Percentiles rank a stretch among this genome's conserved stretches.
Evolutionary conservation across 2,329 filamentous ascomycete species (phyloP).

Genomic region (Mollisia scopiformis): DNA sequence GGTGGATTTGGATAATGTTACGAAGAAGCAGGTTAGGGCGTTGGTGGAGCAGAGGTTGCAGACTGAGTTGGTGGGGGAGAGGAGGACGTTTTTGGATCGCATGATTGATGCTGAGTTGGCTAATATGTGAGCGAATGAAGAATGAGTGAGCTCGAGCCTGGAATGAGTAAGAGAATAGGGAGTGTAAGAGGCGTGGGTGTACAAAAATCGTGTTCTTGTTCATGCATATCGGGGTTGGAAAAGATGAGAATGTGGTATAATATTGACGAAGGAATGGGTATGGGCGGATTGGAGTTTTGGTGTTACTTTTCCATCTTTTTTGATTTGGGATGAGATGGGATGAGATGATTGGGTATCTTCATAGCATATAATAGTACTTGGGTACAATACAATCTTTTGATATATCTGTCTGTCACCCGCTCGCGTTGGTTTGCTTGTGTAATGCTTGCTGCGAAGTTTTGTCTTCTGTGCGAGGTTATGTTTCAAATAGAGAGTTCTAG

Average conservation of each 20-base stretch:
- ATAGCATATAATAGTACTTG: background rate
- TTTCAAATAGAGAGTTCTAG: no score
- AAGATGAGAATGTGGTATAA: background rate
- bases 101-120: slow-evolving; percentile 94
- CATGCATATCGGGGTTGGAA: background rate
- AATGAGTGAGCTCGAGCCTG: background rate
- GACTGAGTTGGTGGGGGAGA: slow-evolving; percentile 84
- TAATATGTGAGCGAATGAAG: slow-evolving; percentile 88
- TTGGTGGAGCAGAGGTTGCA: slow-evolving; percentile 89
- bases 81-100: slow-evolving; percentile 85
- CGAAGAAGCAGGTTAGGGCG: slow-evolving; percentile 94
- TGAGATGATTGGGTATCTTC: background rate
- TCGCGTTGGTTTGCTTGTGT: no score
- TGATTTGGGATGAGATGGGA: background rate
- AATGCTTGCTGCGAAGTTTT: no score
- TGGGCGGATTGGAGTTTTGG: background rate
- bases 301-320: background rate
- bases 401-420: no score
- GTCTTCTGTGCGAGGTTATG: no score
- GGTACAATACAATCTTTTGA: background rate
- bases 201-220: background rate
- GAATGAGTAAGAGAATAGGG: background rate
- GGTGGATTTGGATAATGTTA: slow-evolving; percentile 94
- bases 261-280: background rate
- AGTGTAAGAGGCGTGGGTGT: background rate